Percentiles rank a stretch among this genome's conserved stretches.
These are phyloP conservation scores for Penicillium verrucosum DNA, from an alignment of 2,329 filamentous ascomycete genomes.

Conservation along the genomic window DNA sequence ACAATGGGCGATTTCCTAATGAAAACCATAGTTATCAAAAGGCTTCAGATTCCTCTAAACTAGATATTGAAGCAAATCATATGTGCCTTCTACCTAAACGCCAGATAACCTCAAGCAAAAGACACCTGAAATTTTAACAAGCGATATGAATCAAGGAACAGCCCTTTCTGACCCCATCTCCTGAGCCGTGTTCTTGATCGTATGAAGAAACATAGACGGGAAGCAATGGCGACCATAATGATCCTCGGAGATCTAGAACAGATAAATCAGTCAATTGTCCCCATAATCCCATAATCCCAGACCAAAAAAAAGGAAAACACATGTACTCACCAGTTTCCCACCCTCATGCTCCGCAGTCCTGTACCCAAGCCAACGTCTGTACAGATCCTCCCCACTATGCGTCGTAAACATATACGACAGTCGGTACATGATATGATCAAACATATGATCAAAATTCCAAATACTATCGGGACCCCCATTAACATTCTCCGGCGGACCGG, in stretches of 20 bases:
- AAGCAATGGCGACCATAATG: slow-evolving; percentile 24
- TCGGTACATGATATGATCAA: slow-evolving; percentile 30
- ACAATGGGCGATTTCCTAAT: background rate
- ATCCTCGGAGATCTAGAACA: slow-evolving; percentile 14
- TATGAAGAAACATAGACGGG: slow-evolving; percentile 27
- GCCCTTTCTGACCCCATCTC: slow-evolving; percentile 19
- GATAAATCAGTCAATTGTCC: background rate
- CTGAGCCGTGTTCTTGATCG: slow-evolving; percentile 21
- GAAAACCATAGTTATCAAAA: background rate
- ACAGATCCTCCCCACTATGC: slow-evolving; percentile 49
- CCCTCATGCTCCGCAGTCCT: slow-evolving; percentile 19
- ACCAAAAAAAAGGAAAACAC: background rate
- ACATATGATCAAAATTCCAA: slow-evolving; percentile 31
- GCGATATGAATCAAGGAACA: slow-evolving; percentile 13
- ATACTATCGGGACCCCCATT: slow-evolving; percentile 45
- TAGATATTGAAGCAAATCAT: background rate
- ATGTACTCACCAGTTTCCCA: slow-evolving; percentile 14
- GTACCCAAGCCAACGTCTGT: slow-evolving; percentile 54
- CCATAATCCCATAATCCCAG: background rate
- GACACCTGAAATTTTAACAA: background rate
- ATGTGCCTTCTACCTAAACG: background rate
- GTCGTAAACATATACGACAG: slow-evolving; percentile 30
- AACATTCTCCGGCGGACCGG: slow-evolving; percentile 50
- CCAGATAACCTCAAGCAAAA: background rate
- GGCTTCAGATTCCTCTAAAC: background rate